Conservation (phyloP, 306 rosid genomes). For the Oxytropis ochrocephala region DNA sequence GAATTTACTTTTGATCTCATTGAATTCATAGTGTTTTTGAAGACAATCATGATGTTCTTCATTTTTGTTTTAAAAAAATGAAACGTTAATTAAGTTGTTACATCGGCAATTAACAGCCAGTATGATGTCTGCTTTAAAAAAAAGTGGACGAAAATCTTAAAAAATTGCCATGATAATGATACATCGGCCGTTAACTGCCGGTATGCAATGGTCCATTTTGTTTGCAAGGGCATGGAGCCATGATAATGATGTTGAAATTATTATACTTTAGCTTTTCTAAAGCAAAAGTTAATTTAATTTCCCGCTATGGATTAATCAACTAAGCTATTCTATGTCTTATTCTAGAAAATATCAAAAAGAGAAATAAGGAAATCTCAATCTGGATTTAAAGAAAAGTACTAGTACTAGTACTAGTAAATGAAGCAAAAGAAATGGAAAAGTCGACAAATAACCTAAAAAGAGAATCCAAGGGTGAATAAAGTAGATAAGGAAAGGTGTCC, state of each 20-base stretch:
- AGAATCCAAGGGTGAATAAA: slow-evolving; percentile 44
- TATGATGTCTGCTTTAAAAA: too few relatives aligned
- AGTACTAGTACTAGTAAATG: slow-evolving; percentile 6
- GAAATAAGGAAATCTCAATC: slow-evolving; percentile 4
- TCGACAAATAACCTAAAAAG: slow-evolving; percentile 21
- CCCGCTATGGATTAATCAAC: slow-evolving; percentile 25
- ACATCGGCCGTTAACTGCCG: too few relatives aligned
- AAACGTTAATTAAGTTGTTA: too few relatives aligned
- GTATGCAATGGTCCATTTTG: slow-evolving; percentile 16
- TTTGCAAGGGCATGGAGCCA: slow-evolving; percentile 18
- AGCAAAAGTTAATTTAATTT: slow-evolving; percentile 17
- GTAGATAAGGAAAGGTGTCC: slow-evolving; percentile 18
- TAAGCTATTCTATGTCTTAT: slow-evolving; percentile 13
- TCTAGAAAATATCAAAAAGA: slow-evolving; percentile 3
- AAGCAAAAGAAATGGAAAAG: slow-evolving; percentile 13
- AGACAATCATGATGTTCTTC: too few relatives aligned
- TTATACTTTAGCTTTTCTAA: slow-evolving; percentile 18
- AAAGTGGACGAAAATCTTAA: too few relatives aligned
- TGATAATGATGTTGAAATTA: slow-evolving; percentile 46
- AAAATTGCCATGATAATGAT: too few relatives aligned
- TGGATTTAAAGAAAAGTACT: slow-evolving; percentile 9
- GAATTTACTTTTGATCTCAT: too few relatives aligned
- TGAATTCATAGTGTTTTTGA: too few relatives aligned
- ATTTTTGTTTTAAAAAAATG: too few relatives aligned
- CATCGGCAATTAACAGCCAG: too few relatives aligned